Evolutionary conservation across 2,329 filamentous ascomycete genomes (phyloP).

Genomic region (Thermothelomyces thermophilus): DNA sequence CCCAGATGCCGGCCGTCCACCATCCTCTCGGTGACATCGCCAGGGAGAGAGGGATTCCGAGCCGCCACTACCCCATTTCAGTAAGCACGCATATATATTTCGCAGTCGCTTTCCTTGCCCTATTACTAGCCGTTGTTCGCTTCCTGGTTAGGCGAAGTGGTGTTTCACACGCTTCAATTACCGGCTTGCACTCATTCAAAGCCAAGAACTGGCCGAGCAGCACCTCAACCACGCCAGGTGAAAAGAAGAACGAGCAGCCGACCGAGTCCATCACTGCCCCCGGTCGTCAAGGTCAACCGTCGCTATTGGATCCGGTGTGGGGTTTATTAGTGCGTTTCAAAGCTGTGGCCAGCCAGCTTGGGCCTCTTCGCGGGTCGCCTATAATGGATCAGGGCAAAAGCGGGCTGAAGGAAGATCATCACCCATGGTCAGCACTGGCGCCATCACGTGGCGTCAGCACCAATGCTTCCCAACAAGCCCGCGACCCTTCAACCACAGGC

Average conservation of each 20-base stretch:
- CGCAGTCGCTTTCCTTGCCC: conserved; percentile 30
- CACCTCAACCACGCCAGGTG: background rate
- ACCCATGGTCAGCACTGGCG: conserved; percentile 15
- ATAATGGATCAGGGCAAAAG: conserved; percentile 21
- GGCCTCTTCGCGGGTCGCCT: conserved; percentile 11
- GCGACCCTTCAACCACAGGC: conserved; percentile 11
- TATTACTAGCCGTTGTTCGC: conserved; percentile 31
- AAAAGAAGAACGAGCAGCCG: conserved; percentile 2
- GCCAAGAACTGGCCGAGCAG: conserved; percentile 9
- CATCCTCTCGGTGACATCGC: conserved; percentile 29
- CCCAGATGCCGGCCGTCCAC: conserved; percentile 37
- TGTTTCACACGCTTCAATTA: background rate
- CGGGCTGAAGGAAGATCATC: conserved; percentile 19
- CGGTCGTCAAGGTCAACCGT: conserved; percentile 1
- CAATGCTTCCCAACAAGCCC: conserved; percentile 10
- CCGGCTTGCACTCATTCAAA: background rate
- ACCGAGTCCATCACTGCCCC: background rate
- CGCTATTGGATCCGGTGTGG: conserved; percentile 9
- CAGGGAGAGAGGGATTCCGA: conserved; percentile 25
- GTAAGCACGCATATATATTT: conserved; percentile 26
- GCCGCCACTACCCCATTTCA: conserved; percentile 21
- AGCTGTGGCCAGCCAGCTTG: conserved; percentile 11
- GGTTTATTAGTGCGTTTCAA: conserved; percentile 12
- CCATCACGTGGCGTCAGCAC: conserved; percentile 30
- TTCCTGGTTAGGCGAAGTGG: conserved; percentile 9